Base-by-base conservation (phyloP, 2,329 filamentous ascomycete genomes). In the Botrytis sinoallii region DNA sequence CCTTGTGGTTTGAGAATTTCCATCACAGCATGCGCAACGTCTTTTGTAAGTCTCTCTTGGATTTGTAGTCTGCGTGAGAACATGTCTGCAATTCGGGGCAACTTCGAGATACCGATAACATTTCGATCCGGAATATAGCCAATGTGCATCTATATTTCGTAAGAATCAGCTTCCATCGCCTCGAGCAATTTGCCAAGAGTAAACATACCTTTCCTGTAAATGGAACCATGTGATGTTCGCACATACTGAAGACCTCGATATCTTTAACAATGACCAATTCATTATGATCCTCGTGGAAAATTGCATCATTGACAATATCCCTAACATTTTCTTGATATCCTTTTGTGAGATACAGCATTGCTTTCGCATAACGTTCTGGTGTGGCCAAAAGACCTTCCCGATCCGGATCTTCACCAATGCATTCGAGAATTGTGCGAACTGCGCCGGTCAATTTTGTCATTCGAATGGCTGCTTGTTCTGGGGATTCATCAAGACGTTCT, bases 211-310 rank as follows among this genome's bases (percentile, higher is more conserved):
- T 98, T 79, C 96, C 96, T 4, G 89, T 95, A 80, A 99, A 99
- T 0, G 96, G 96, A 12, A 99, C 95, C 81, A 99, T 88, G 81
- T 99, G 96, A 82, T 99, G 96, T 85, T 99, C 96, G 85, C 96
- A 99, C 61, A 98, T 86, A 76, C 92, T 95, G 83, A 94, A 97
- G 20, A 98, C 89, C 81, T 98, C 95, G 80, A 99, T 98, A 80
- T 98, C 95, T 84, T 97, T 97, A 74, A 99, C 94, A 79, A 98
- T 97, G 44, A 99, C 95, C 85, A 99, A 89, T 84, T 99, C 96
- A 80, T 97, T 96, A 81, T 98, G 95, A 76, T 95, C 94, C 82
- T 98, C 96, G 80, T 97, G 92, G 84, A 99, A 99, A 71, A 98
- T 93, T 29, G 96, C 96, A 73, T 91, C 89, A 82, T 98, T 98